phyloP scores from a whole-genome alignment of 495 filamentous ascomycete species.

The Lophium mytilinum region DNA sequence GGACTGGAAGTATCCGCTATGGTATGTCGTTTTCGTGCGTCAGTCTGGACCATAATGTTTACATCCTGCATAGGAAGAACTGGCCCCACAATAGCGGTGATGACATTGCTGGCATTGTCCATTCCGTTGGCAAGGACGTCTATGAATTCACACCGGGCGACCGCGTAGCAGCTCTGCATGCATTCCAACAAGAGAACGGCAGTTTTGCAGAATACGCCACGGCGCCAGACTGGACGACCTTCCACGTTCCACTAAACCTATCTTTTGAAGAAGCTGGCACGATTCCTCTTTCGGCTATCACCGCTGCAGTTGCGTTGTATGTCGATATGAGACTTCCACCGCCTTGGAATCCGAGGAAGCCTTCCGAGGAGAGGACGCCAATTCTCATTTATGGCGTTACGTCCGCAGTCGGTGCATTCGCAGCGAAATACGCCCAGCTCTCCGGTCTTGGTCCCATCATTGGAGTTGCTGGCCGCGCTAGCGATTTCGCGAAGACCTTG shows the following conservation, averaged over 20 bases:
- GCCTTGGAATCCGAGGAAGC: not conserved
- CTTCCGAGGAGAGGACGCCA: not conserved
- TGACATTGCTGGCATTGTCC: constrained; percentile 14
- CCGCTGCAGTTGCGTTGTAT: constrained; percentile 11
- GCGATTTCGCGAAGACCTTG: not conserved
- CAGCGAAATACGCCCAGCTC: constrained; percentile 10
- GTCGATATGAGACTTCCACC: constrained; percentile 4
- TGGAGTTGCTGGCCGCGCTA: not conserved
- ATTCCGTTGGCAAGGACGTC: constrained; percentile 12
- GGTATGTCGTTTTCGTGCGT: not conserved
- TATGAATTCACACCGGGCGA: constrained; percentile 7
- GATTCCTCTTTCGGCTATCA: not conserved
- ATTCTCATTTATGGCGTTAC: constrained; percentile 19
- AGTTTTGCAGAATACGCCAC: constrained; percentile 18
- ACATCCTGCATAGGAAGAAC: not conserved
- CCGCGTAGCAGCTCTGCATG: constrained; percentile 18
- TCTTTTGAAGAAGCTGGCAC: constrained; percentile 13
- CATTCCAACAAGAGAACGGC: constrained; percentile 4
- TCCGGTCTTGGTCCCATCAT: not conserved
- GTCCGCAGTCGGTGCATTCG: constrained; percentile 15
- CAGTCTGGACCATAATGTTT: not conserved
- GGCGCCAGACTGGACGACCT: constrained; percentile 4
- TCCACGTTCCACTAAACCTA: constrained; percentile 8
- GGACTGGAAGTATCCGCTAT: constrained; percentile 15
- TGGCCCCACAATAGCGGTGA: constrained; percentile 11